Conservation (phyloP, 495 filamentous ascomycete species). For the Xylaria bambusicola region DNA sequence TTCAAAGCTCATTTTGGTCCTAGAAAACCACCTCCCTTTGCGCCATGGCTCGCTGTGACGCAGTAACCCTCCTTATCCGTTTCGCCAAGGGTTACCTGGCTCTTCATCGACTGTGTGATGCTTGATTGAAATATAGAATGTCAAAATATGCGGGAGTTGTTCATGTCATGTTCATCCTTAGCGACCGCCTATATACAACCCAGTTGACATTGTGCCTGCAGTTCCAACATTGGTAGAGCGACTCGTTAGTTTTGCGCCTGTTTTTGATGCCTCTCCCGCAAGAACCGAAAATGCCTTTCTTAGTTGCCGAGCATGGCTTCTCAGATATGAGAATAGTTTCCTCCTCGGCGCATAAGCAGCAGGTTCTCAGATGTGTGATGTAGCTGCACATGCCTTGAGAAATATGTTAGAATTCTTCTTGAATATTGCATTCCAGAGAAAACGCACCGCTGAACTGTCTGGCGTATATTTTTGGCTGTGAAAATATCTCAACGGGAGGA, state of each 20-base stretch:
- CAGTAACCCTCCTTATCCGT: background rate
- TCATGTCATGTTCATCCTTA: background rate
- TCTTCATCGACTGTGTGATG: background rate
- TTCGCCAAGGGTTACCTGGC: background rate
- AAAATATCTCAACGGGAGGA: background rate
- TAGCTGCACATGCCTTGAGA: constrained; percentile 44
- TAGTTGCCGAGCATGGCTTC: constrained; percentile 36
- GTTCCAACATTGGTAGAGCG: constrained; percentile 41
- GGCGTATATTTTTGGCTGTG: background rate
- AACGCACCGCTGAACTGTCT: constrained; percentile 7
- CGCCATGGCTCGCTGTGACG: background rate
- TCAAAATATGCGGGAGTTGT: background rate
- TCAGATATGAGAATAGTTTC: constrained; percentile 49
- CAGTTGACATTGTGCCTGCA: constrained; percentile 37
- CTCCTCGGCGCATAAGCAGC: constrained; percentile 37
- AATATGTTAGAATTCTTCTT: constrained; percentile 8
- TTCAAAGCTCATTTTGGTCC: background rate
- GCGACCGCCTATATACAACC: constrained; percentile 14
- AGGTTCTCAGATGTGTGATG: constrained; percentile 43
- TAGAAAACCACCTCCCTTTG: background rate
- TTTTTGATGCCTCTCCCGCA: constrained; percentile 37
- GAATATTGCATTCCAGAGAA: background rate
- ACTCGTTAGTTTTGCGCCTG: constrained; percentile 30
- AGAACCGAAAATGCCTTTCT: constrained; percentile 40
- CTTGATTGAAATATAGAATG: background rate